Base-by-base conservation (phyloP, 2,329 filamentous ascomycete species). In the Fusarium concolor region DNA sequence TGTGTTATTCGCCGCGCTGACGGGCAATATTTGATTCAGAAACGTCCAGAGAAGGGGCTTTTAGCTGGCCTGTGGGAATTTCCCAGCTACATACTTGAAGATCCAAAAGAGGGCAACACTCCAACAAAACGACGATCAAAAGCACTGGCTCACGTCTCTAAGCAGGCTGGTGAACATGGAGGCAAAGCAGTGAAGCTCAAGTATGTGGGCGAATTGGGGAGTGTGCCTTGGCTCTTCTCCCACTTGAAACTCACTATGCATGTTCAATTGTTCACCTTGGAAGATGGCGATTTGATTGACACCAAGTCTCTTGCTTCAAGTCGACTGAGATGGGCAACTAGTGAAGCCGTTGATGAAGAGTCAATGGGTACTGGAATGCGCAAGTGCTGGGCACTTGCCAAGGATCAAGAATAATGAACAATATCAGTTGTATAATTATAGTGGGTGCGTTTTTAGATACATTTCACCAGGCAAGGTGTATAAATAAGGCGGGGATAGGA, bases 311-410 rank as follows among this genome's bases (percentile, higher is more conserved):
- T 57, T 24, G 42, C 44, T 20, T 37, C 49, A 28, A 61, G 58
- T 20, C 77, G 77, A 9, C 44, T 69, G 17, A 72, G 49, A 28
- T 85, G 83, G 80, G 78, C 79, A 2, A 77, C 78, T 24, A 74
- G 74, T 2, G 70, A 75, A 4, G 77, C 79, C 10, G 77, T 86
- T 2, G 84, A 86, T 3, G 71, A 69, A 2, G 83, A 85, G 71
- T 85, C 84, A 0, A 87, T 88, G 85, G 85, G 86, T 0, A 87
- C 85, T 0, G 86, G 86, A 0, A 87, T 88, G 85, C 79, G 83
- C 37, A 87, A 86, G 69, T 87, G 86, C 71, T 87, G 85, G 85
- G 74, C 79, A 3, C 73, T 87, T 51, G 79, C 78, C 5, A 74
- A 75, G 51, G 75, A 76, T 24, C 66, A 61, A 18, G 57, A 65